Evolutionary conservation across 73 alveolate species (phyloP).

Genomic region (Breviolum minutum): DNA sequence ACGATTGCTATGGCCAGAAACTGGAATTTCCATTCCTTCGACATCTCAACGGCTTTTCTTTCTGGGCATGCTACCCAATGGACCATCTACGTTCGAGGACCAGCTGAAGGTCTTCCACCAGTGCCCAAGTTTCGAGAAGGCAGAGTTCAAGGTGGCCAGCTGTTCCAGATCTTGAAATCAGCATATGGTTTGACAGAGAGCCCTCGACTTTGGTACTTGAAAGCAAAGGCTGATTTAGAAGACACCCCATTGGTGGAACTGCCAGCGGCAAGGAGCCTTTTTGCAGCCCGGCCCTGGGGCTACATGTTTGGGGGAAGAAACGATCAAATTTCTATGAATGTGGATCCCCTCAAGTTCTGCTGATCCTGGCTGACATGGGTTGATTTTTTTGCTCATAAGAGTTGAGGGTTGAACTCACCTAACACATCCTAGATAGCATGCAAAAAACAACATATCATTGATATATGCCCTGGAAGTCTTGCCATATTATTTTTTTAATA

Average conservation of each 20-base stretch:
- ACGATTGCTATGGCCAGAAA: background rate
- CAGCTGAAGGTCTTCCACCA: background rate
- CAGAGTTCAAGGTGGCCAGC: background rate
- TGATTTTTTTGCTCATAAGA: no score
- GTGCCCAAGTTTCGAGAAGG: background rate
- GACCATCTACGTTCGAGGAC: background rate
- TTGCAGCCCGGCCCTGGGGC: no score
- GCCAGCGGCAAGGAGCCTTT: background rate
- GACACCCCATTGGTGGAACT: background rate
- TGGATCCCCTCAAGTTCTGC: no score
- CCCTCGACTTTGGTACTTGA: constrained; percentile 13
- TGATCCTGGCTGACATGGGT: no score
- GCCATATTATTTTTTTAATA: no score
- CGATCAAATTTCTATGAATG: no score
- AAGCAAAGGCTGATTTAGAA: background rate
- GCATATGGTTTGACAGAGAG: background rate
- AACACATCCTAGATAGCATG: no score
- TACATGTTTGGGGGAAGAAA: no score
- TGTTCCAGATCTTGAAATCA: background rate
- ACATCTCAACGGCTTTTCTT: constrained; percentile 39
- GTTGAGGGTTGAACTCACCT: no score
- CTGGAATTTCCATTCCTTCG: background rate
- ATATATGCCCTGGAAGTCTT: no score
- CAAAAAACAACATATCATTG: no score
- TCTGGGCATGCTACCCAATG: background rate